Evolutionary conservation across 2,329 filamentous ascomycete genomes (phyloP), one percentile per base, ranked within the genome.

Genomic region (Colletotrichum melonis): DNA sequence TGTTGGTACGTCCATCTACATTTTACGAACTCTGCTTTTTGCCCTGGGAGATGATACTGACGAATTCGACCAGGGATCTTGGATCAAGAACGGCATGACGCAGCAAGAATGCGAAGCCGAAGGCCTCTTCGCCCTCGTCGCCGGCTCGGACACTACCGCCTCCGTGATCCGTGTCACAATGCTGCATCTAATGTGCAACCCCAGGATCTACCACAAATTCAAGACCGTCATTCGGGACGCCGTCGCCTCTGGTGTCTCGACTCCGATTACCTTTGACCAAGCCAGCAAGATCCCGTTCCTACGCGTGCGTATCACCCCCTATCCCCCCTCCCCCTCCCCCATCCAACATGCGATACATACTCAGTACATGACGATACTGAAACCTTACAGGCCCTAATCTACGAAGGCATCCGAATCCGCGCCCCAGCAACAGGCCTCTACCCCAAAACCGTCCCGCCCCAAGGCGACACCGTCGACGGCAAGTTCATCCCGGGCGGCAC

Each of bases 111-210:
- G 79, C 46, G 77, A 80, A 38, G 77, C 76, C 0, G 81, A 83
- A 70, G 74, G 73, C 0, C 69, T 80, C 3, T 77, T 82, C 42
- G 32, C 35, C 2, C n/a, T 72, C 4, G n/a, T 88, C 4, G 89
- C 89, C 4, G 90, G 90, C 9, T 88, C 88, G 0, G 89, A 91
- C 72, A 90, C 88, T 8, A 90, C 89, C 0, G 88, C 89, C 0
- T 88, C 87, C 0, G 85, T 85, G 1, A 84, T 92, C 5, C 85
- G 89, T 2, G 82, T 85, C 55, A 88, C 86, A 1, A 75, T 91
- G 72, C 82, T 91, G 24, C 84, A 88, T 77, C 78, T 91, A 69
- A 84, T 87, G 24, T 87, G 84, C 19, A 86, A 84, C n/a, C 86
- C 87, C 0, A 81, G 81, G 0, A 83, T 89, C 1, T 84, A 87